Evolutionary conservation across 306 rosid genomes (phyloP).

Genomic region (Geum urbanum): DNA sequence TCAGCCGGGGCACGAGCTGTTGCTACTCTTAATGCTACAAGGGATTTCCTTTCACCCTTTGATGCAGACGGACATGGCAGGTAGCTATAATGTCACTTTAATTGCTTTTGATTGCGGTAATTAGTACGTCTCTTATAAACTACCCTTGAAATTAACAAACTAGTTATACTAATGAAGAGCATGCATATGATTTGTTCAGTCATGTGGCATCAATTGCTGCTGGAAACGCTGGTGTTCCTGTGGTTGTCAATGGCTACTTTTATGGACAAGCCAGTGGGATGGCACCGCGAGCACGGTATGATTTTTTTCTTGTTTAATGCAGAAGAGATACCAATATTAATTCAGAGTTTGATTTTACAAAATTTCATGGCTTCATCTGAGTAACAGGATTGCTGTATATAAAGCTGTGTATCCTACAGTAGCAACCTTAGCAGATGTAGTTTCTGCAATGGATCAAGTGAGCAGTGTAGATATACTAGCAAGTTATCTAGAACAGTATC

Average conservation of each 20-base stretch:
- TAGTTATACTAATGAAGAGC: not conserved
- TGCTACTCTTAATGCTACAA: constrained; percentile 52
- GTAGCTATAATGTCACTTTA: constrained; percentile 24
- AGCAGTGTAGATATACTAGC: constrained; percentile 10
- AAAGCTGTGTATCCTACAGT: constrained; percentile 75
- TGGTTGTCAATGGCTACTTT: constrained; percentile 55
- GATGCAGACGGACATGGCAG: constrained; percentile 93
- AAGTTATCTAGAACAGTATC: not conserved
- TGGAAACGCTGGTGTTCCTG: constrained; percentile 79
- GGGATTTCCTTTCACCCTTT: constrained; percentile 79
- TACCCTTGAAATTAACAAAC: too few species aligned
- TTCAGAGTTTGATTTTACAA: not conserved
- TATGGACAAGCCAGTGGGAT: constrained; percentile 80
- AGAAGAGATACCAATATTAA: not conserved
- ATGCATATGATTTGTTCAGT: constrained; percentile 31
- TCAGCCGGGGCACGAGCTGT: constrained; percentile 71
- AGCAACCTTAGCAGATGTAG: constrained; percentile 59
- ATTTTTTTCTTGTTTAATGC: not conserved
- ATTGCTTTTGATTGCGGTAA: not conserved
- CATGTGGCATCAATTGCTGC: constrained; percentile 86
- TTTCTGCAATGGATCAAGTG: constrained; percentile 82
- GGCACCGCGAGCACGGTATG: constrained; percentile 78
- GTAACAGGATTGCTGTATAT: constrained; percentile 71
- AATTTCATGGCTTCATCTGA: not conserved
- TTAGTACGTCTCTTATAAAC: too few species aligned